These are phyloP conservation scores for Xylaria sp. DNA, from an alignment of 2,329 filamentous ascomycete genomes.

Conservation along the genomic window DNA sequence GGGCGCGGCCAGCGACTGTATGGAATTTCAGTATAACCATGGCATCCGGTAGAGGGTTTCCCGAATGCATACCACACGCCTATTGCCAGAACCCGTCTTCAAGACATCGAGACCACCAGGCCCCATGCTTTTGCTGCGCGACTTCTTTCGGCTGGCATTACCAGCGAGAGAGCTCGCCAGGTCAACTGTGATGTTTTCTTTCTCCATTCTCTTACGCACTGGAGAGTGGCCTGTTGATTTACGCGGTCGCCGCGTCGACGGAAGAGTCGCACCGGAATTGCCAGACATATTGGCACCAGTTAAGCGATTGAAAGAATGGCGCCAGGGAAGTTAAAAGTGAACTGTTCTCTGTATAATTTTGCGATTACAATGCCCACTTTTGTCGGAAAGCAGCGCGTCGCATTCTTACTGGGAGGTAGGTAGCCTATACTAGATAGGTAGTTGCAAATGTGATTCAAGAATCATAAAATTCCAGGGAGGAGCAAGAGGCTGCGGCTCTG, in stretches of 20 bases:
- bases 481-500: background rate
- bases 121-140: constrained; percentile 94
- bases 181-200: constrained; percentile 82
- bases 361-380: constrained; percentile 13
- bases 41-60: background rate
- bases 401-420: constrained; percentile 25
- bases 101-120: constrained; percentile 88
- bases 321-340: background rate
- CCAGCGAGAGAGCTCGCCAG: constrained; percentile 64
- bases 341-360: constrained; percentile 17
- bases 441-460: background rate
- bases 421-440: background rate
- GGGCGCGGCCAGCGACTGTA: constrained; percentile 66
- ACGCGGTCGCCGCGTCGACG: constrained; percentile 68
- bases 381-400: constrained; percentile 33
- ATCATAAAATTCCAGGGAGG: background rate
- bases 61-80: constrained; percentile 73
- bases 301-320: too few species aligned
- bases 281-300: constrained; percentile 52
- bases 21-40: constrained; percentile 21
- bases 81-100: constrained; percentile 78
- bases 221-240: constrained; percentile 76
- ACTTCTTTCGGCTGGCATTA: constrained; percentile 69
- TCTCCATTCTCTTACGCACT: constrained; percentile 68
- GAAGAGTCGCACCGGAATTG: constrained; percentile 61